Base-by-base conservation (phyloP, 1,284 basidiomycete species). In the Spongiforma sp. region DNA sequence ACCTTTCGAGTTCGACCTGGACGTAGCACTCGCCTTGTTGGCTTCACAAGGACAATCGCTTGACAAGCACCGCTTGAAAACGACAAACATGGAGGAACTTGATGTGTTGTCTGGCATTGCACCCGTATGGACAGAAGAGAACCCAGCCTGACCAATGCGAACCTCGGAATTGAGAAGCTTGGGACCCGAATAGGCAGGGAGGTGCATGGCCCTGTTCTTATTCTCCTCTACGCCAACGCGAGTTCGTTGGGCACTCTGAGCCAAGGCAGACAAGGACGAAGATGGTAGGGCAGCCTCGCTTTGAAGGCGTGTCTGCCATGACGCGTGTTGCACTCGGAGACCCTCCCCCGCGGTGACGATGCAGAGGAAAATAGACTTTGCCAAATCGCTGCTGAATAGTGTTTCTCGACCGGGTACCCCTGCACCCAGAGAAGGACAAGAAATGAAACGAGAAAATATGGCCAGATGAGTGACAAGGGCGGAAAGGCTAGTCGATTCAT, bases 221-320 rank as follows among this genome's bases (percentile, higher is more conserved):
- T 53, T 56, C 57, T 57, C 21, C 53, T 62, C 30, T 48, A 33
- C 26, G 19, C 24, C 57, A 7, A 30, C 14, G 52, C 14, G 24
- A 48, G 21, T 19, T 15, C 24, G 28, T 14, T 28, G 26, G 28
- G 50, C 11, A 53, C 21, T 57, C 36, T 36, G 57, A 7, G 19
- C 28, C n/a, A n/a, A n/a, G 7, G 55, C 43, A 19, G 8, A 19
- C 33, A 12, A n/a, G 7, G 52, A 50, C 19, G 8, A n/a, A 32
- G 57, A 12, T 33, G 32, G 8, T 2, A 26, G 26, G 7, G 30
- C 33, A 43, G 72, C 26, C 14, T 64, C 56, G 17, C 11, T 59
- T 15, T 61, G 66, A 57, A 71, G 63, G 33, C 62, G 71, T 21
- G 43, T 52, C 32, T 62, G 57, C 70, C 71, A 71, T 2, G 34